Base-by-base conservation (phyloP, 2,329 filamentous ascomycete genomes). In the Alternaria incomplexa region DNA sequence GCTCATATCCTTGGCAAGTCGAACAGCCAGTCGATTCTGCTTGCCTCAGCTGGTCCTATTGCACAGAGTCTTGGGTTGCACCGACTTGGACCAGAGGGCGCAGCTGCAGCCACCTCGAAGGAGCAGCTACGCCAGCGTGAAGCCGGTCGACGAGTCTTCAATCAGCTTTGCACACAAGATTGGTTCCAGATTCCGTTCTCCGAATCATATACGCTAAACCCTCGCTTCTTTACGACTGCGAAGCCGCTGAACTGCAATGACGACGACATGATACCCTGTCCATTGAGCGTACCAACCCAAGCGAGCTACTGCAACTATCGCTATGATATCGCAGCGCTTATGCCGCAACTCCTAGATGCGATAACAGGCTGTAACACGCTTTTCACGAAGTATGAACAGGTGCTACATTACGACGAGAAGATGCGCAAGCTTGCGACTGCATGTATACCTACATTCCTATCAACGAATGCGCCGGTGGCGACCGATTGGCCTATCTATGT, bases 11-110 rank as follows among this genome's bases (percentile, higher is more conserved):
- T 85, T 2, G 83, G 83, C 2, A 79, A 78, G 23, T 83, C 81
- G 6, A 83, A 81, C 62, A 80, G 78, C 17, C 82, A 84, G 52
- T 82, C 79, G 1, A 79, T 84, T 4, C 75, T 83, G 6, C 75
- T 85, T 5, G 82, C 82, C 2, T 78, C 82, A 0, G 83, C 81
- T 5, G 74, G 81, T 6, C 79, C 83, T 9, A 83, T 85, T 28
- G 83, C 81, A 4, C 83, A 85, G 61, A 79, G 79, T 8, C 74
- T 85, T 0, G 83, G 83, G 0, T 72, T 85, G 4, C 83, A 85
- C 55, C 74, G 79, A 23, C 72, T 84, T 3, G 70, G 66, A 0
- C 58, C 73, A 7, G 70, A 74, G 5, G 50, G 68, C 5, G 58
- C 25, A 2, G 13, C 12, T 10, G 5, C 20, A 13, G 20, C 36